Conservation (phyloP, 805 yeast genomes). For the Zygosaccharomyces pseudorouxii region DNA sequence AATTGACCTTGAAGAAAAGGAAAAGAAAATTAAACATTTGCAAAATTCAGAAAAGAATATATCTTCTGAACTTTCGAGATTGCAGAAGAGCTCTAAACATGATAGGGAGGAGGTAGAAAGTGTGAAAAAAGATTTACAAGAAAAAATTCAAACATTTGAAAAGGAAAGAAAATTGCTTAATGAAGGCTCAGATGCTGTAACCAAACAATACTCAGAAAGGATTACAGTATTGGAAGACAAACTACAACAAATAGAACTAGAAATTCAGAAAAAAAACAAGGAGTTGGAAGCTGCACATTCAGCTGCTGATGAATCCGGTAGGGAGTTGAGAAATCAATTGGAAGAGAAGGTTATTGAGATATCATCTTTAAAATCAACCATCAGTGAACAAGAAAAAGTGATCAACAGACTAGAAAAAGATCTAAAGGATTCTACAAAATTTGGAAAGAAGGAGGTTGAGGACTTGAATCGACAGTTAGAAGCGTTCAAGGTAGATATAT, state of each 20-base stretch:
- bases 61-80: background rate
- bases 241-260: slow-evolving; percentile 7
- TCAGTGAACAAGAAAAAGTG: slow-evolving; percentile 19
- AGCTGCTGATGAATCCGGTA: background rate
- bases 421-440: slow-evolving; percentile 4
- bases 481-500: background rate
- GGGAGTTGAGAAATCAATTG: slow-evolving; percentile 1
- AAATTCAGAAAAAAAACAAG: slow-evolving; percentile 5
- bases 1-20: slow-evolving; percentile 4
- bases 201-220: slow-evolving; percentile 46
- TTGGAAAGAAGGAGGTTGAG: slow-evolving; percentile 5
- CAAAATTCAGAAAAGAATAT: slow-evolving; percentile 2
- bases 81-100: slow-evolving; percentile 1
- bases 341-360: slow-evolving; percentile 8
- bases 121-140: slow-evolving; percentile 36
- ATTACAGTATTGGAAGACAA: slow-evolving; percentile 41
- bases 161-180: slow-evolving; percentile 45
- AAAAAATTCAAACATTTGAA: slow-evolving; percentile 44
- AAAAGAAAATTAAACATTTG: slow-evolving; percentile 18
- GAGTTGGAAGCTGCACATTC: slow-evolving; percentile 6
- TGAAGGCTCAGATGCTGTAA: slow-evolving; percentile 46
- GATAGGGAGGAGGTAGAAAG: slow-evolving; percentile 19
- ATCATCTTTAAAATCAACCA: slow-evolving; percentile 19
- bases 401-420: background rate
- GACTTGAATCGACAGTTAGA: slow-evolving; percentile 10